phyloP scores from a whole-genome alignment of 2,329 filamentous ascomycete genomes.

The Exophiala calicioides region DNA sequence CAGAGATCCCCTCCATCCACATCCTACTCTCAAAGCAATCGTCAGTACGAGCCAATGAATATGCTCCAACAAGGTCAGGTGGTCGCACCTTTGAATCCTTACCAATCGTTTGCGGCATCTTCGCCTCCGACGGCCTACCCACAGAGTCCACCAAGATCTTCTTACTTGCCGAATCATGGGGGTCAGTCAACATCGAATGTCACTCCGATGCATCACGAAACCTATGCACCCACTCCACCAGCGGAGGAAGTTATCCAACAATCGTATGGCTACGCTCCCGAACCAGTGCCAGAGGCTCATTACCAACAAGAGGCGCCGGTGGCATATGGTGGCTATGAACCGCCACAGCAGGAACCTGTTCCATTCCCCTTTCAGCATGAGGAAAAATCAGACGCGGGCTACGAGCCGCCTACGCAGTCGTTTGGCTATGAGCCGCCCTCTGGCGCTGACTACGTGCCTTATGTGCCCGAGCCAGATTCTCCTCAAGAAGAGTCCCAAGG shows the following conservation, averaged over 20 bases:
- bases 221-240: slow-evolving; percentile 32
- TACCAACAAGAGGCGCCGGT: slow-evolving; percentile 6
- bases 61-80: slow-evolving; percentile 22
- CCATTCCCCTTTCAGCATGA: not conserved
- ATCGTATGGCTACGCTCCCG: slow-evolving; percentile 15
- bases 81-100: slow-evolving; percentile 30
- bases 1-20: slow-evolving; percentile 45
- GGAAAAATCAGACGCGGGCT: slow-evolving; percentile 16
- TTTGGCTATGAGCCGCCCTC: slow-evolving; percentile 38
- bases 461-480: slow-evolving; percentile 50
- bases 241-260: slow-evolving; percentile 18
- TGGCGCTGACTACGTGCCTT: slow-evolving; percentile 35
- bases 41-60: slow-evolving; percentile 32
- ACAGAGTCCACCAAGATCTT: slow-evolving; percentile 25
- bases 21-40: slow-evolving; percentile 35
- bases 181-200: slow-evolving; percentile 43
- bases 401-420: slow-evolving; percentile 41
- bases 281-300: slow-evolving; percentile 1
- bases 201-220: slow-evolving; percentile 19
- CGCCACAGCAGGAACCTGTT: not conserved
- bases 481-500: slow-evolving; percentile 54
- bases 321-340: slow-evolving; percentile 18
- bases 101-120: slow-evolving; percentile 31
- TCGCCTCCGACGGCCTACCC: slow-evolving; percentile 25
- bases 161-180: slow-evolving; percentile 32